Evolutionary conservation across 1,284 basidiomycete species (phyloP), one percentile per base, ranked within the genome.

Genomic region (Ganoderma resinaceum): DNA sequence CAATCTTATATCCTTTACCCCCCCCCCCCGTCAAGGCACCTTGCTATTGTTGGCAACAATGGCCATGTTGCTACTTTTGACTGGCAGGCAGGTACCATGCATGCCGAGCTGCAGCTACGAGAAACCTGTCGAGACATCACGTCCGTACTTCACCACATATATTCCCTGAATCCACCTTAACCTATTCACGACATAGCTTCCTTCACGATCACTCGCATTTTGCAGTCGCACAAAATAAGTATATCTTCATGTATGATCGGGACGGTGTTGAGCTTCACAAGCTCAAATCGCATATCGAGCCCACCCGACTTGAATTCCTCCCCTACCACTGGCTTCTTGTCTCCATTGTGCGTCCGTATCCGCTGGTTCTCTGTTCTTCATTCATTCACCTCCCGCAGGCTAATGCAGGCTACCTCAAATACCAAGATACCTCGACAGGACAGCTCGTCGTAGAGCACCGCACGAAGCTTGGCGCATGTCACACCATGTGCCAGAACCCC

Each of bases 41-140:
- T 97, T 63, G 95, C 94, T 0, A 89, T 98, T 72, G 93, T 89
- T 1, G 96, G 95, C 5, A 85, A 86, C 23, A 87, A 86, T 66
- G 97, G 97, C 0, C 96, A 98, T 81, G 88, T 97, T n/a, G 95
- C 95, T 1, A 95, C 96, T 0, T 97, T 98, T 76, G 96, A 99
- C 79, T 97, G 95, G 95, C 92, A 95, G 79, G 90, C 93, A 0
- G 95, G 96, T 0, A 91, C 90, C 53, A 82, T 99, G 40, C 92
- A 96, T 76, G 88, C 93, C 4, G 97, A 99, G 78, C 85, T 98
- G 40, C 95, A 98, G 74, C 84, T 99, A 6, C 87, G 89, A 68
- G 97, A 99, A 81, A 96, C 95, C 42, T 86, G 93, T 87, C 75
- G 96, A 72, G 97, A 98, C 79, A 93, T 99, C 80, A 95, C 94